Base-by-base conservation (phyloP, 2,329 filamentous ascomycete species). In the Sporothrix humicola region DNA sequence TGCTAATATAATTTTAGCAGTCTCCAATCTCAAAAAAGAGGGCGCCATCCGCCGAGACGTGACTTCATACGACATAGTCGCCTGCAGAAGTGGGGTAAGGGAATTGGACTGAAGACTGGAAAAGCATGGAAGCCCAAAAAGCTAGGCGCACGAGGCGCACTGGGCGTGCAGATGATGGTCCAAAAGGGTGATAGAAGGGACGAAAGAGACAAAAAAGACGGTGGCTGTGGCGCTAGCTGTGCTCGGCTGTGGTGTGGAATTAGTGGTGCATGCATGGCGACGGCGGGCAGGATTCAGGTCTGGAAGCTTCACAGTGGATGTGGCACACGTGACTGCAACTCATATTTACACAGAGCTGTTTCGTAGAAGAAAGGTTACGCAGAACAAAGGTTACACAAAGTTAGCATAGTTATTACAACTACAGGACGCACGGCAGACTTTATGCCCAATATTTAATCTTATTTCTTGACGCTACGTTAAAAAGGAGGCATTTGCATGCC, bases 211-310 rank as follows among this genome's bases (percentile, higher is more conserved):
- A 20, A 23, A 52, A 20, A 20, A 69, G 48, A 56, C 54, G 26
- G 65, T 54, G 66, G 66, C 66, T 69, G 66, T 69, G 48, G 48
- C 48, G 66, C 66, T 69, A 69, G 66, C 26, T 54, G 20, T 56
- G 31, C 31, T 37, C 31, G 31, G 31, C 31, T 23, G 17, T 12
- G 13, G 48, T 42, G 48, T 23, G 61, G 42, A 66, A 66, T 66
- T 66, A 66, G 44, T 63, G 61, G 37, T 48, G 61, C 61, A 66
- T 48, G n/a, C 15, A 46, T 17, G n/a, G 61, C 42, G 12, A 26
- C 17, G 61, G 42, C 42, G 42, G 61, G 61, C 42, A 52, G 58
- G 20, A 37, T 23, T 23, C 26, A 61, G 65, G 6, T 52, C 65
- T 68, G 23, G 13, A 52, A 48, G 13, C 20, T 68, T 23, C 20